Evolutionary conservation across 768 basidiomycete species (phyloP).

Genomic region (Tulasnella calospora): DNA sequence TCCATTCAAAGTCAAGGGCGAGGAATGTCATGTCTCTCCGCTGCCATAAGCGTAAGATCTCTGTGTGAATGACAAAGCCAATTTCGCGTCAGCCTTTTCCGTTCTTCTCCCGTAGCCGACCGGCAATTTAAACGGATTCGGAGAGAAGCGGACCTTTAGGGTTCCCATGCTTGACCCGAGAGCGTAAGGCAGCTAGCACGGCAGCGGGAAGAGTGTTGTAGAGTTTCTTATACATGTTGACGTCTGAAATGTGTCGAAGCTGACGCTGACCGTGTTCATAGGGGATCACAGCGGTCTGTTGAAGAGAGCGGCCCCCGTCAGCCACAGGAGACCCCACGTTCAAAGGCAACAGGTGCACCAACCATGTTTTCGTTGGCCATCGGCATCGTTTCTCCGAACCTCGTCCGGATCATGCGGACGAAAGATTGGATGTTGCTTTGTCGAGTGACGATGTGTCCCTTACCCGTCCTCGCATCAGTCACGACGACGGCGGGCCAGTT

Average conservation of each 20-base stretch:
- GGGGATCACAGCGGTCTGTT: slow-evolving; percentile 44
- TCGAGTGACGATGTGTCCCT: slow-evolving; percentile 75
- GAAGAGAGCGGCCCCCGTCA: not conserved
- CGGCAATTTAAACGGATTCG: not conserved
- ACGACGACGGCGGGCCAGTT: slow-evolving; percentile 79
- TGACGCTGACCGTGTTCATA: slow-evolving; percentile 66
- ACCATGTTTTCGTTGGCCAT: slow-evolving; percentile 63
- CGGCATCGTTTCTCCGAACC: slow-evolving; percentile 72
- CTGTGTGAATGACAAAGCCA: slow-evolving; percentile 28
- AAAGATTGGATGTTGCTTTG: slow-evolving; percentile 66
- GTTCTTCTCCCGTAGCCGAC: not conserved
- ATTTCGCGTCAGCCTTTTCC: not conserved
- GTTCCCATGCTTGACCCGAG: slow-evolving; percentile 62
- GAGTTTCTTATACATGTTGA: slow-evolving; percentile 62
- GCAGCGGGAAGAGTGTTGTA: slow-evolving; percentile 67
- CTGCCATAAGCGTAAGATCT: slow-evolving; percentile 64
- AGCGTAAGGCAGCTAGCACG: slow-evolving; percentile 57
- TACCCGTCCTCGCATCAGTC: slow-evolving; percentile 65
- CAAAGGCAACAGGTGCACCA: slow-evolving; percentile 30
- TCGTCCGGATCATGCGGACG: slow-evolving; percentile 78
- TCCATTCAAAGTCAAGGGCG: slow-evolving; percentile 69
- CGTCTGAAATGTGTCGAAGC: slow-evolving; percentile 65
- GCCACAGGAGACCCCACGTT: not conserved
- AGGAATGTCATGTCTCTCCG: slow-evolving; percentile 67
- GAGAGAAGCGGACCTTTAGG: slow-evolving; percentile 38